These are phyloP conservation scores for Paulownia fortunei DNA, from an alignment of 257 asterid genomes.

Conservation along the genomic window DNA sequence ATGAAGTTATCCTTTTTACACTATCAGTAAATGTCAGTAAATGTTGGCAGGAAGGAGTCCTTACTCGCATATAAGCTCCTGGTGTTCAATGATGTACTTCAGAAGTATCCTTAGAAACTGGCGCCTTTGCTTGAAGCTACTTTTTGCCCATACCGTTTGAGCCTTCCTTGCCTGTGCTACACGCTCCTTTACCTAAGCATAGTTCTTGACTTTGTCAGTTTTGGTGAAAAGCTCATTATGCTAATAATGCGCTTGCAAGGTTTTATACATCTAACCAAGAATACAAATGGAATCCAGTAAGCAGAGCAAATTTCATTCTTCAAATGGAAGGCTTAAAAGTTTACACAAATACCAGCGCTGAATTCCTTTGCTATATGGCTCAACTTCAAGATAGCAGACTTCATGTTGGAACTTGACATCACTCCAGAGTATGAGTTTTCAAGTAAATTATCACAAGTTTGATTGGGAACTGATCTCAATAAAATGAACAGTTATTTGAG, in stretches of 20 bases:
- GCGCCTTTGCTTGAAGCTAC: conserved; percentile 98
- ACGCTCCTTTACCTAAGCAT: conserved; percentile 83
- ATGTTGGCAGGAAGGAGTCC: conserved; percentile 33
- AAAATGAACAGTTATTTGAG: not conserved
- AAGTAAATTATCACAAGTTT: conserved; percentile 18
- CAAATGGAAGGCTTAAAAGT: conserved; percentile 4
- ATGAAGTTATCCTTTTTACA: not conserved
- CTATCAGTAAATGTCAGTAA: not conserved
- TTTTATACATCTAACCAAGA: conserved; percentile 9
- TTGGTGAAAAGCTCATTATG: conserved; percentile 17
- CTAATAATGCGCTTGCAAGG: conserved; percentile 2
- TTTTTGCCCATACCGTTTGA: conserved; percentile 89
- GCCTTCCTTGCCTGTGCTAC: conserved; percentile 92
- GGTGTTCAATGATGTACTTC: conserved; percentile 94
- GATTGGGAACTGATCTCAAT: not conserved
- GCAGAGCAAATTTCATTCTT: conserved; percentile 4
- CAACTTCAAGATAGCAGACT: not conserved
- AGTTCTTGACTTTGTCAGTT: conserved; percentile 34
- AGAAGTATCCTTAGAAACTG: conserved; percentile 92
- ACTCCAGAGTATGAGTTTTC: conserved; percentile 1
- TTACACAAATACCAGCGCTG: not conserved
- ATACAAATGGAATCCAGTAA: conserved; percentile 23
- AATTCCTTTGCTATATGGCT: not conserved
- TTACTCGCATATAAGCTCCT: conserved; percentile 98
- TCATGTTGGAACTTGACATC: conserved; percentile 1